phyloP scores from a whole-genome alignment of 805 yeast species.

The Sugiyamaella qingdaonensis region DNA sequence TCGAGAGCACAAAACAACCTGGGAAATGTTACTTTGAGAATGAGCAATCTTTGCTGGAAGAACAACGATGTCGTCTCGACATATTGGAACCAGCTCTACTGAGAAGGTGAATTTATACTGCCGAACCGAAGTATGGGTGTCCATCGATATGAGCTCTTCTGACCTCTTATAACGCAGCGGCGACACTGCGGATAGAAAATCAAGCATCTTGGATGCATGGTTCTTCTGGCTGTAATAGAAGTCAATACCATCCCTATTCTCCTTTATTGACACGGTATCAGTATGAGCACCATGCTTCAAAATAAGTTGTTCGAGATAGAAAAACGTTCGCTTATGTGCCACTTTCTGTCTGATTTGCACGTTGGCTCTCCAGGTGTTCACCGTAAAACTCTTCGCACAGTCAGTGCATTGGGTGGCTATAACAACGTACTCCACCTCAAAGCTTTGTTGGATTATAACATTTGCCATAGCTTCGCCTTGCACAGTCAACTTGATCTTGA shows the following conservation, averaged over 20 bases:
- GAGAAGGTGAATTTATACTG: constrained; percentile 84
- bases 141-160: constrained; percentile 82
- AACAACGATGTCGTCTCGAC: constrained; percentile 89
- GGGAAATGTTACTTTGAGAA: constrained; percentile 72
- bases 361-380: constrained; percentile 95
- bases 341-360: constrained; percentile 96
- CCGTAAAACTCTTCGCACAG: constrained; percentile 91
- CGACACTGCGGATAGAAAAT: constrained; percentile 74
- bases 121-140: constrained; percentile 85
- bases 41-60: constrained; percentile 78
- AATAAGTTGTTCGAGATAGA: constrained; percentile 87
- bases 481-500: constrained; percentile 79
- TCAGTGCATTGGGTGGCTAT: constrained; percentile 96
- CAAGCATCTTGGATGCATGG: constrained; percentile 90
- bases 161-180: constrained; percentile 79
- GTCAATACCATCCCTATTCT: constrained; percentile 86
- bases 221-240: constrained; percentile 82
- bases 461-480: constrained; percentile 93
- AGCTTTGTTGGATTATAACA: constrained; percentile 86
- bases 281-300: constrained; percentile 87
- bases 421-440: constrained; percentile 91
- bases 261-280: constrained; percentile 86
- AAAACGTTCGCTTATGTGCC: constrained; percentile 87
- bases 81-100: constrained; percentile 87
- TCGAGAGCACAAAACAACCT: constrained; percentile 78